Base-by-base conservation (phyloP, 2,329 filamentous ascomycete species). In the Monilinia aucupariae region DNA sequence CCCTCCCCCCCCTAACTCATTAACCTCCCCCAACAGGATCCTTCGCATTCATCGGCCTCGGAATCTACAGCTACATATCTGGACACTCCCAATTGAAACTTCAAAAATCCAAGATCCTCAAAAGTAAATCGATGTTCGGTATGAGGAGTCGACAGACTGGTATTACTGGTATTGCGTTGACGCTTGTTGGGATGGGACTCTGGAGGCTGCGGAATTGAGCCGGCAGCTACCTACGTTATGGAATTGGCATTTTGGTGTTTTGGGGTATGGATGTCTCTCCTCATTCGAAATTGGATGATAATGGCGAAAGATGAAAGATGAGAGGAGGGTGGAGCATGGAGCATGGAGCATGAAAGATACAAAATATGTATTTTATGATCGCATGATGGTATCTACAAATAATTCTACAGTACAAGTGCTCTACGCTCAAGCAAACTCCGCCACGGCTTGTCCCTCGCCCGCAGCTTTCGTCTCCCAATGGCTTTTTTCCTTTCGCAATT, bases 21-120 rank as follows among this genome's bases (percentile, higher is more conserved):
- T 53, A 43, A 53, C 15, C 20, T 13, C 45, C 20, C 20, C 27
- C 15, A 63, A 55, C 69, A 92, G 90, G 90, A 51, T 87, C 88
- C 71, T 82, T 85, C 47, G 88, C 89, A 0, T 91, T 94, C 67
- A 79, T 91, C 62, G 88, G 88, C 1, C 83, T 93, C 20, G 90
- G 86, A 4, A 85, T 81, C 1, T 94, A 92, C 76, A 92, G 86
- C 75, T 92, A 92, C 76, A 79, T 85, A 65, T 89, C 88, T 3
- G 90, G 90, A 64, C 88, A 86, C 75, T 79, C 80, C 58, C 89
- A 92, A 74, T 82, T 94, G 37, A 81, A 85, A 69, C 79, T 81
- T 69, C 87, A 90, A 73, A 81, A 82, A 65, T 79, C 80, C n/a
- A 75, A 78, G 64, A 90, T 92, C 66, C 76, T 91, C 64, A 80